Percentiles rank a stretch among this genome's conserved stretches.
Evolutionary conservation across 2,329 filamentous ascomycete species (phyloP).

Genomic region (Coniella lustricola): DNA sequence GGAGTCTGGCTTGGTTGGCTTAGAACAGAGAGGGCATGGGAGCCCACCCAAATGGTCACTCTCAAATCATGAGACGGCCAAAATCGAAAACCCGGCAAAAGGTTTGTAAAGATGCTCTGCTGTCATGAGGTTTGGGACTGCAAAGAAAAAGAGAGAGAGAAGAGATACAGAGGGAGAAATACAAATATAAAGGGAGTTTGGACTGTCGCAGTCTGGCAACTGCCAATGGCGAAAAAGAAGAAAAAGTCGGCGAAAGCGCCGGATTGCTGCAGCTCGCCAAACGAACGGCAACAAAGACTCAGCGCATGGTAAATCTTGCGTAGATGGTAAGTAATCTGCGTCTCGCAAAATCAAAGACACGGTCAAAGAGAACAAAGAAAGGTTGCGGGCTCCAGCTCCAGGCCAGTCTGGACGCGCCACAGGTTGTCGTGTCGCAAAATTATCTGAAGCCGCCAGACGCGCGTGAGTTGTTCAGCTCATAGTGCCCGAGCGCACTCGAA

Average conservation of each 20-base stretch:
- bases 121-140: too few relatives aligned
- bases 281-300: not conserved
- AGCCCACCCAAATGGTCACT: not conserved
- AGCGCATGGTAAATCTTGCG: not conserved
- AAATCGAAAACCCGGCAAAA: too few relatives aligned
- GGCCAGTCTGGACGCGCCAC: not conserved
- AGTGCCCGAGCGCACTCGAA: not conserved
- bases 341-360: not conserved
- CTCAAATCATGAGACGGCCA: too few relatives aligned
- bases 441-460: slow-evolving; percentile 1
- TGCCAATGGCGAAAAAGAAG: too few relatives aligned
- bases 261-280: not conserved
- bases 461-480: not conserved
- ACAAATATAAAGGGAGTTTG: not conserved
- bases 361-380: not conserved
- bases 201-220: too few relatives aligned
- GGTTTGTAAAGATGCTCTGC: too few relatives aligned
- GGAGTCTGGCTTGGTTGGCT: too few relatives aligned
- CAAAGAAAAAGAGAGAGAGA: too few relatives aligned
- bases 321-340: not conserved
- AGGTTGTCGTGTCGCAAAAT: not conserved
- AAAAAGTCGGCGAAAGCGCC: not conserved
- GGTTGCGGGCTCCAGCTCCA: not conserved
- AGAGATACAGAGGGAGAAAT: too few relatives aligned
- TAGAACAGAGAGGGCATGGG: not conserved